Evolutionary conservation across 2,329 filamentous ascomycete genomes (phyloP).

Genomic region (Hypocreales sp.): DNA sequence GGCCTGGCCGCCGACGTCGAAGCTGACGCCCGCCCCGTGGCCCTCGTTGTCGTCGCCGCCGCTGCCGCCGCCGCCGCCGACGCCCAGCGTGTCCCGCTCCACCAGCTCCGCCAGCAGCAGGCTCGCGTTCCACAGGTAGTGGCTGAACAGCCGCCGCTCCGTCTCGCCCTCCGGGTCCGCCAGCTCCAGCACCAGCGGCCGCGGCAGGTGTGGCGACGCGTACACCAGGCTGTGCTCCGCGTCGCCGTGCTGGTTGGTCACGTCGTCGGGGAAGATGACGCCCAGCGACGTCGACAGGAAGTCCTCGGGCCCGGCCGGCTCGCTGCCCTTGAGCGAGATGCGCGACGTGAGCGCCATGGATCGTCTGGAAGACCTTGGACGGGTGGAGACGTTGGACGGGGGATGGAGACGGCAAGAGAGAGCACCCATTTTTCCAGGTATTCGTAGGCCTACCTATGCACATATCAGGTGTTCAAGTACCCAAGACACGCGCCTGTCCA

Average conservation of each 20-base stretch:
- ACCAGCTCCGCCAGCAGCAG: conserved; percentile 40
- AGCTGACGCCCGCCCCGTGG: no score
- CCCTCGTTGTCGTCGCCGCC: conserved; percentile 2
- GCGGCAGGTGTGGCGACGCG: conserved; percentile 32
- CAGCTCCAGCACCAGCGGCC: conserved; percentile 26
- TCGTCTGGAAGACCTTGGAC: no score
- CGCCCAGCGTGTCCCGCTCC: conserved; percentile 34
- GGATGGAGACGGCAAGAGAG: no score
- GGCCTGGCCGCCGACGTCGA: conserved; percentile 32
- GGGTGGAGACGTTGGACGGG: no score
- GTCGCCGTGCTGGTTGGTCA: conserved; percentile 51
- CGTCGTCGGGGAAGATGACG: conserved; percentile 53
- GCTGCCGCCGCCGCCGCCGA: conserved; percentile 9
- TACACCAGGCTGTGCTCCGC: conserved; percentile 43
- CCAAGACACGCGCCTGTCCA: no score
- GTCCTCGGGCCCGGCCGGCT: conserved; percentile 33
- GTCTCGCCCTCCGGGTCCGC: conserved; percentile 33
- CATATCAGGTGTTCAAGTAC: neutral
- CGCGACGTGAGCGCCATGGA: conserved; percentile 29
- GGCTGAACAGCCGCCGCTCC: conserved; percentile 47
- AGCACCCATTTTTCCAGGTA: no score
- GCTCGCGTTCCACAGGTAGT: conserved; percentile 59
- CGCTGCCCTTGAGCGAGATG: conserved; percentile 12
- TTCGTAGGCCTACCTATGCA: neutral
- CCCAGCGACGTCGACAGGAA: conserved; percentile 42